phyloP scores from a whole-genome alignment of 2,329 filamentous ascomycete genomes.

The Diplodia intermedia region DNA sequence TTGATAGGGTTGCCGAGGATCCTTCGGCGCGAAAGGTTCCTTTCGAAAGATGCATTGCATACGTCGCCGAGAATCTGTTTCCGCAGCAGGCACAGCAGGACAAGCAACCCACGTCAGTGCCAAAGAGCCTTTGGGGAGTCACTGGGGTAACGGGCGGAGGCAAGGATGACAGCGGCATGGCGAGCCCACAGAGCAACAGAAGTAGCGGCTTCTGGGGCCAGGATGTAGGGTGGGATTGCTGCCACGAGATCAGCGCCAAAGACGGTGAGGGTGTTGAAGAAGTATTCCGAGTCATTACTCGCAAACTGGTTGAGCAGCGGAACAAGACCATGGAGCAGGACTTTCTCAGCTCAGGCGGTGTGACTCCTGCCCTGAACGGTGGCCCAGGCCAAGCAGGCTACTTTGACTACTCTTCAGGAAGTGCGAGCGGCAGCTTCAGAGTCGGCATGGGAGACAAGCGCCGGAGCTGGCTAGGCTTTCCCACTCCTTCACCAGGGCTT shows the following conservation, averaged over 20 bases:
- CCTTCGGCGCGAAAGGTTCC: conserved; percentile 81
- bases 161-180: conserved; percentile 52
- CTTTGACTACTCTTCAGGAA: conserved; percentile 56
- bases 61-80: conserved; percentile 76
- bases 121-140: conserved; percentile 39
- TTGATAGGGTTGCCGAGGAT: conserved; percentile 86
- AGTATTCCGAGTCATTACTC: conserved; percentile 87
- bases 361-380: conserved; percentile 54
- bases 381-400: conserved; percentile 49
- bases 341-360: conserved; percentile 52
- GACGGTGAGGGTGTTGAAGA: conserved; percentile 96
- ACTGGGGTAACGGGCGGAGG: conserved; percentile 37
- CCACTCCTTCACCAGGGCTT: conserved; percentile 49
- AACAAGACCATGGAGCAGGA: conserved; percentile 63
- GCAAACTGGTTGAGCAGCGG: conserved; percentile 80
- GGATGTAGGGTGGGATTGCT: conserved; percentile 94
- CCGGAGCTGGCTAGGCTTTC: conserved; percentile 70
- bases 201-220: conserved; percentile 87
- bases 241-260: conserved; percentile 94
- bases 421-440: conserved; percentile 65
- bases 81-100: conserved; percentile 57
- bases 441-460: conserved; percentile 67
- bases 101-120: conserved; percentile 35
- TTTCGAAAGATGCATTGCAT: conserved; percentile 94
- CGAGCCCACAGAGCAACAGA: conserved; percentile 56